A percentile compares a stretch with the other conserved stretches of the same genome.
Conservation (phyloP, 163 green algal species). For the Trebouxia gelatinosa region DNA sequence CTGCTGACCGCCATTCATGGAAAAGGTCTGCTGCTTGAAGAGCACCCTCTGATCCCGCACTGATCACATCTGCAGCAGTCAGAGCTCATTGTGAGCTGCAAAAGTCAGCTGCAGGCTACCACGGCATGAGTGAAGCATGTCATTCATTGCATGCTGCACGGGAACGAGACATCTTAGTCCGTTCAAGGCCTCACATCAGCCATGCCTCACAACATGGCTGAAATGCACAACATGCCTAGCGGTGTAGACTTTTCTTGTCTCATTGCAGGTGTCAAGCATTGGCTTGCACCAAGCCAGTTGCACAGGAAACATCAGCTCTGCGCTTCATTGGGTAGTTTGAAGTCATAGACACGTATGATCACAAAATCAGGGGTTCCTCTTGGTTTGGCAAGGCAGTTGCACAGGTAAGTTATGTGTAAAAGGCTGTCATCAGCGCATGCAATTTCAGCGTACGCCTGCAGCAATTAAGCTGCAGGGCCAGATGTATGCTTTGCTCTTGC, state of each 20-base stretch:
- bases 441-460: not conserved
- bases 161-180: not conserved
- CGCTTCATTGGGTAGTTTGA: too few relatives aligned
- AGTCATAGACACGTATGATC: too few relatives aligned
- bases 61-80: not conserved
- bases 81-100: not conserved
- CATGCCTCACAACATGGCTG: not conserved
- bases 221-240: too few relatives aligned
- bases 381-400: too few relatives aligned
- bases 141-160: not conserved
- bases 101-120: not conserved
- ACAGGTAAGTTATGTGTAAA: too few relatives aligned
- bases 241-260: too few relatives aligned
- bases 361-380: too few relatives aligned
- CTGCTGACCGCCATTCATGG: not conserved
- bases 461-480: too few relatives aligned
- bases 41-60: too few relatives aligned
- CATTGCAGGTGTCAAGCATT: too few relatives aligned
- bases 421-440: not conserved
- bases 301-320: not conserved
- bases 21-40: not conserved
- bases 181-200: not conserved
- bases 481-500: too few relatives aligned
- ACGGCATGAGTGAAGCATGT: not conserved
- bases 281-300: not conserved